Conservation (phyloP, 169 alveolate species). For the Eimeria maxima region DNA sequence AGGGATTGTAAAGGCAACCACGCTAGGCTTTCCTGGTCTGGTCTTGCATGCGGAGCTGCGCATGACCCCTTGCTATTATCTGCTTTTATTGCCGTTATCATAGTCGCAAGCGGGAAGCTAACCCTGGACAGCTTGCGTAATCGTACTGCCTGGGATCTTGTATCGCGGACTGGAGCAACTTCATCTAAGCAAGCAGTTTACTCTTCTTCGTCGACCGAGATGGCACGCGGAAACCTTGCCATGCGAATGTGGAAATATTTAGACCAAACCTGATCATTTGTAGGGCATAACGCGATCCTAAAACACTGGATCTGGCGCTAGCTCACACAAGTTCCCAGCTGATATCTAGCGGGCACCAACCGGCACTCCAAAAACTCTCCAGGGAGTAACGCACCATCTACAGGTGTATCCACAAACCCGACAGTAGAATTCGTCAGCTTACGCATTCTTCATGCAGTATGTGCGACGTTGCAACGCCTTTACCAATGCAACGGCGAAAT, state of each 20-base stretch:
- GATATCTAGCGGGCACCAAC: neutral
- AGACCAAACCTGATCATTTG: neutral
- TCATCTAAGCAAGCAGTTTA: neutral
- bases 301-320: neutral
- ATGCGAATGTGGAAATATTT: neutral
- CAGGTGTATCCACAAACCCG: neutral
- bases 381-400: neutral
- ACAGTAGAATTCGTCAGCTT: neutral
- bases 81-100: neutral
- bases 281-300: neutral
- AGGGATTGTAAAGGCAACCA: neutral
- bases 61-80: neutral
- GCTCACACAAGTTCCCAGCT: neutral
- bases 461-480: neutral
- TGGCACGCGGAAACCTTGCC: neutral
- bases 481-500: neutral
- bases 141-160: neutral
- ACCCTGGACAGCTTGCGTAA: neutral
- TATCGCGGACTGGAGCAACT: neutral
- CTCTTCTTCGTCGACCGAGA: neutral
- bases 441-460: neutral
- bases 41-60: neutral
- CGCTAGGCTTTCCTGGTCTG: neutral
- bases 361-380: neutral
- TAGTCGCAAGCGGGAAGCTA: neutral